Evolutionary conservation across 257 asterid species (phyloP).

Genomic region (Leonotis leonurus): DNA sequence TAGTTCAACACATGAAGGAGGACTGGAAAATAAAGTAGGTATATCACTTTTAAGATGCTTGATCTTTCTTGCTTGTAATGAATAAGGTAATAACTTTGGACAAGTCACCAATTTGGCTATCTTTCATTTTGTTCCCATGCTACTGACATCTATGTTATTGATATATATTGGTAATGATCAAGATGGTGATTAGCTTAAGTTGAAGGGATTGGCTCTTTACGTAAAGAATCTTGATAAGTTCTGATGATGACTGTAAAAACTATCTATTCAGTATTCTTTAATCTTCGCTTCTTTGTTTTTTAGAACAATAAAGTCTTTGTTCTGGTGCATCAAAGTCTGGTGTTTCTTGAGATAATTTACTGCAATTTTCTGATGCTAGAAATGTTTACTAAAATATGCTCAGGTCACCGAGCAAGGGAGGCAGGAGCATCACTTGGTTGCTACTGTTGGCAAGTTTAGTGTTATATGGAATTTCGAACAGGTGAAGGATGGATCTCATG

Average conservation of each 20-base stretch:
- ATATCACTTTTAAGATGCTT: neutral
- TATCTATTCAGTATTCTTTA: neutral
- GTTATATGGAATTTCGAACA: conserved; percentile 96
- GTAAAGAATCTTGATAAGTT: neutral
- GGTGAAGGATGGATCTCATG: conserved; percentile 87
- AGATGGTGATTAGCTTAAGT: neutral
- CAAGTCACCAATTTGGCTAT: neutral
- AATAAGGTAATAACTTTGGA: neutral
- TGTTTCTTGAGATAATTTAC: neutral
- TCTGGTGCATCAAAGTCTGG: neutral
- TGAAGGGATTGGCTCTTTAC: neutral
- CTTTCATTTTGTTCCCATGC: neutral
- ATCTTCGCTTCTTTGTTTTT: neutral
- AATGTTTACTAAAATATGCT: neutral
- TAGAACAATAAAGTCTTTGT: neutral
- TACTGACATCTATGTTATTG: neutral
- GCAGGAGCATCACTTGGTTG: conserved; percentile 94
- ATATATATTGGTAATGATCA: neutral
- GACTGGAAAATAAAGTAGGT: neutral
- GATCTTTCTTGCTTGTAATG: neutral
- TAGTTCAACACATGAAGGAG: neutral
- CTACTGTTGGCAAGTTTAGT: conserved; percentile 94
- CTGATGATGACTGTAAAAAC: neutral
- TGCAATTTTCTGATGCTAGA: conserved; percentile 3
- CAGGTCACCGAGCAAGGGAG: conserved; percentile 91